Percentiles rank a stretch among this genome's conserved stretches.
phyloP scores from a whole-genome alignment of 768 basidiomycete genomes.

The Favolaschia claudopus region DNA sequence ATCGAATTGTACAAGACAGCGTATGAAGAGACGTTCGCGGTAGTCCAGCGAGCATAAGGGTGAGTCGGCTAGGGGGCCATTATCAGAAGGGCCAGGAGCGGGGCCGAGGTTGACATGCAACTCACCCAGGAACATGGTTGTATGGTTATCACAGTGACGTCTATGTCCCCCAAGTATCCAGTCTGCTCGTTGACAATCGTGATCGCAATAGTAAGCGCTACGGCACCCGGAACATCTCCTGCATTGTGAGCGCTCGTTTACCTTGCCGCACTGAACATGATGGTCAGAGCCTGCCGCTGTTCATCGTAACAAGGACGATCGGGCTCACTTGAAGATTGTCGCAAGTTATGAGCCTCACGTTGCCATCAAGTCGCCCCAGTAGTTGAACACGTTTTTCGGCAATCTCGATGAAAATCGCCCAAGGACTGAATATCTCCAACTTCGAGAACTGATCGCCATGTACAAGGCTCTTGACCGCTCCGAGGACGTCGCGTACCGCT shows the following conservation, averaged over 20 bases:
- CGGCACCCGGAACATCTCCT: not conserved
- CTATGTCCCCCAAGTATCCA: not conserved
- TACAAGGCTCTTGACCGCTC: not conserved
- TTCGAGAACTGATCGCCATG: not conserved
- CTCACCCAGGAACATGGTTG: not conserved
- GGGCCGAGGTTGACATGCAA: not conserved
- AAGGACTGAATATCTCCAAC: not conserved
- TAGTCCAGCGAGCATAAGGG: not conserved
- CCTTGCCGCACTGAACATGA: not conserved
- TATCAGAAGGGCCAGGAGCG: not conserved
- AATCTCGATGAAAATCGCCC: not conserved
- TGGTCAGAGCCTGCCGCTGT: not conserved
- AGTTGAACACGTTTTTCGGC: not conserved
- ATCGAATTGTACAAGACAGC: not conserved
- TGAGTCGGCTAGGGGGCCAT: not conserved
- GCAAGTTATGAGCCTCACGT: not conserved
- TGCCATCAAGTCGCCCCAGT: not conserved
- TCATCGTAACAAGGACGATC: not conserved
- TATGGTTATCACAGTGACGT: not conserved
- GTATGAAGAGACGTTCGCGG: not conserved
- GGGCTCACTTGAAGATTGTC: not conserved
- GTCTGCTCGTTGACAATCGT: not conserved
- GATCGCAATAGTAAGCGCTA: not conserved
- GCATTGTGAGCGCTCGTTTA: not conserved
- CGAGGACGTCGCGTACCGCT: not conserved